A percentile compares a stretch with the other conserved stretches of the same genome.
These are phyloP conservation scores for Atkinsonella hypoxylon DNA, from an alignment of 2,329 filamentous ascomycete species.

Conservation along the genomic window DNA sequence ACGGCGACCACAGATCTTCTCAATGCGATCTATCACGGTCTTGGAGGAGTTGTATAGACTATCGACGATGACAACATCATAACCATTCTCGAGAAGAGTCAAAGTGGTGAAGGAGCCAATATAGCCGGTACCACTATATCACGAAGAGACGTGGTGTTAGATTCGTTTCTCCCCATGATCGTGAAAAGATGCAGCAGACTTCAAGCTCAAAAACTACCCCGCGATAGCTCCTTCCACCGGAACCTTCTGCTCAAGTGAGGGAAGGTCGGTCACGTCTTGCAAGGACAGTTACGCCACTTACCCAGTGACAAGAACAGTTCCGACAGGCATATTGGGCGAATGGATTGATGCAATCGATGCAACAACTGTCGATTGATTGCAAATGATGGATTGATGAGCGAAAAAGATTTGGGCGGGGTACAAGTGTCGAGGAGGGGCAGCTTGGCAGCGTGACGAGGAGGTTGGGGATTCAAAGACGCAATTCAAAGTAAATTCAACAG, in stretches of 20 bases:
- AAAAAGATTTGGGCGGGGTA: slow-evolving; percentile 9
- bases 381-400: slow-evolving; percentile 8
- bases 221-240: not conserved
- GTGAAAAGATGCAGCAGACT: not conserved
- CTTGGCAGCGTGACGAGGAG: slow-evolving; percentile 1
- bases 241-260: not conserved
- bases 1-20: slow-evolving; percentile 81
- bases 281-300: slow-evolving; percentile 28
- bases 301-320: slow-evolving; percentile 88
- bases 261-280: not conserved
- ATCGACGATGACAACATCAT: slow-evolving; percentile 94
- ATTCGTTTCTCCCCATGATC: slow-evolving; percentile 10
- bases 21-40: slow-evolving; percentile 87
- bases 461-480: not conserved
- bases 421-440: slow-evolving; percentile 1
- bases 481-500: no score
- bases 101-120: slow-evolving; percentile 96
- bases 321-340: slow-evolving; percentile 53
- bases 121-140: slow-evolving; percentile 82
- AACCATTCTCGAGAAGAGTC: slow-evolving; percentile 82
- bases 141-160: slow-evolving; percentile 6
- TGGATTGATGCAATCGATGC: not conserved
- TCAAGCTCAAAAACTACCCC: not conserved
- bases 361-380: not conserved
- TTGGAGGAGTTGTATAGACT: slow-evolving; percentile 94